Evolutionary conservation across 495 filamentous ascomycete species (phyloP).

Genomic region (Aspergillus incahuasiensis): DNA sequence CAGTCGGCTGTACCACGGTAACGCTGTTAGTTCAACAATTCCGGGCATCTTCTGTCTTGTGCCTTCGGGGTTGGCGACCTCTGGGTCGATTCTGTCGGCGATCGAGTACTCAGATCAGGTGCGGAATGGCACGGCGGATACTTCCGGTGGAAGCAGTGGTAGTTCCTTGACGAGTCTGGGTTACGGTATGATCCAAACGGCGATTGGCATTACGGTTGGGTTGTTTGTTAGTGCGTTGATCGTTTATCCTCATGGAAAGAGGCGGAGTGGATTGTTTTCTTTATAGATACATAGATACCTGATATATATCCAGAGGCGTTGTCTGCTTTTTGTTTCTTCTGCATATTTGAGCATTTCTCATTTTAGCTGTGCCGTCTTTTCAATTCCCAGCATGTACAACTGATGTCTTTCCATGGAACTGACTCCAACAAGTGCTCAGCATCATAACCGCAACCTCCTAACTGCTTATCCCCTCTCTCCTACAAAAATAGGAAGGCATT

Average conservation of each 20-base stretch:
- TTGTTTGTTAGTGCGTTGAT: slow-evolving; percentile 78
- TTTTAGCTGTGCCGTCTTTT: too few species aligned
- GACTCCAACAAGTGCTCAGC: too few species aligned
- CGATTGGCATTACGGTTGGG: slow-evolving; percentile 89
- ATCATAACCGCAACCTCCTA: too few species aligned
- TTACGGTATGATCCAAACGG: slow-evolving; percentile 84
- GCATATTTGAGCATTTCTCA: too few species aligned
- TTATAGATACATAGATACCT: too few species aligned
- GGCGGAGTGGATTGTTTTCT: slow-evolving; percentile 72
- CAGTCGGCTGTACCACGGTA: slow-evolving; percentile 74
- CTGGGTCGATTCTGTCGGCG: slow-evolving; percentile 72
- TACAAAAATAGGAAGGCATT: too few species aligned
- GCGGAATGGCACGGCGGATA: slow-evolving; percentile 48
- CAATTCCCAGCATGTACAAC: too few species aligned
- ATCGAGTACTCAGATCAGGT: slow-evolving; percentile 73
- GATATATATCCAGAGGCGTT: too few species aligned
- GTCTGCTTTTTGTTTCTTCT: too few species aligned
- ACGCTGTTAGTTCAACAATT: slow-evolving; percentile 83
- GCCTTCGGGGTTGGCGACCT: slow-evolving; percentile 79
- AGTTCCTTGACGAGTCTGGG: slow-evolving; percentile 69
- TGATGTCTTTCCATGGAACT: too few species aligned
- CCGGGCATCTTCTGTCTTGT: slow-evolving; percentile 94
- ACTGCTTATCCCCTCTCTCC: too few species aligned
- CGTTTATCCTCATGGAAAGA: slow-evolving; percentile 86
- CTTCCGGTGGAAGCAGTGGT: slow-evolving; percentile 31